Base-by-base conservation (phyloP, 2,329 filamentous ascomycete species). In the Pseudogymnoascus destructans region DNA sequence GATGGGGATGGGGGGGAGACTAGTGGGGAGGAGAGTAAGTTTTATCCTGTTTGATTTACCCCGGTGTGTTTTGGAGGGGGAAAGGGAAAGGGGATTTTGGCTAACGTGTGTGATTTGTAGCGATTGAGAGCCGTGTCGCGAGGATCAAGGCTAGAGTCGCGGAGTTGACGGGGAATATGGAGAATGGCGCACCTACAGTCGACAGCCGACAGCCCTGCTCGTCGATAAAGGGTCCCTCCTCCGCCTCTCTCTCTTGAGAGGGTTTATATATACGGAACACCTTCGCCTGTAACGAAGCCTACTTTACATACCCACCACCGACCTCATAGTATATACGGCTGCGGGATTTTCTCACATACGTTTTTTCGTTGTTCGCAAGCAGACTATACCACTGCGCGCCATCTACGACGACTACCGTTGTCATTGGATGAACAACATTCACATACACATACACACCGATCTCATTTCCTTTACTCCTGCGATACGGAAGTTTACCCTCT, bases 71-170 rank as follows among this genome's bases (percentile, higher is more conserved):
- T 25, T 60, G 33, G 27, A 27, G 23, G 23, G 38, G 2, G 23
- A 19, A 17, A 8, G 6, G 38, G 6, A 6, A 7, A n/a, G n/a
- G 19, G 21, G 9, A 13, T 23, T 5, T 30, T 9, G 52, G 58
- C 69, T 73, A 64, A 73, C 61, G 1, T 3, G 25, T 57, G 58
- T 23, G 55, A n/a, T 32, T 25, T 46, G n/a, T 64, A 95, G 89
- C 91, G 33, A 97, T 97, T 67, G 93, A 98, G 72, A 91, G 90
- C 55, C 88, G 93, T 64, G 93, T 97, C 60, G 93, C 93, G 55
- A 87, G 93, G 63, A 98, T 98, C 79, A 97, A 96, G 75, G 93
- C 93, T 61, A 86, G 93, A 62, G 93, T 98, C 60, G 93, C 93
- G 57, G 90, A 96, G 71, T 74, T 98, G 66, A 98, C 93, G 1